Evolutionary conservation across 2,329 filamentous ascomycete species (phyloP).

Genomic region (Aspergillus ibericus): DNA sequence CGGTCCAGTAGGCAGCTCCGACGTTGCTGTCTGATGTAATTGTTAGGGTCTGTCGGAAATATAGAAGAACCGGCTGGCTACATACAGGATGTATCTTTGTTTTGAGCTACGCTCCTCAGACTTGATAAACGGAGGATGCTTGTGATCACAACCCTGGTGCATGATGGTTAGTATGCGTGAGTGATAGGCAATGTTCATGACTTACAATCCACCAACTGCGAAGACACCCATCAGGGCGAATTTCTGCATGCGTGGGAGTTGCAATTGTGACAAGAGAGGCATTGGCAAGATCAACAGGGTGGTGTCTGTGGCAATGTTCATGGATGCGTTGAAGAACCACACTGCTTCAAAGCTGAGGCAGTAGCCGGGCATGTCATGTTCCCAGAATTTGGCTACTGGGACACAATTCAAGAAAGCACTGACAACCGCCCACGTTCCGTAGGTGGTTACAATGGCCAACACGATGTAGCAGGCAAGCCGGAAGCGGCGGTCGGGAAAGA

Average conservation of each 20-base stretch:
- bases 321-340: slow-evolving; percentile 45
- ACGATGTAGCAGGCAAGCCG: slow-evolving; percentile 37
- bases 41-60: not conserved
- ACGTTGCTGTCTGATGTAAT: slow-evolving; percentile 26
- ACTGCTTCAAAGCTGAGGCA: slow-evolving; percentile 43
- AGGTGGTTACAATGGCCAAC: slow-evolving; percentile 31
- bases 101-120: slow-evolving; percentile 24
- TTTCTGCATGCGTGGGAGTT: slow-evolving; percentile 45
- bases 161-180: not conserved
- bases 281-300: slow-evolving; percentile 44
- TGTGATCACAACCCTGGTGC: slow-evolving; percentile 31
- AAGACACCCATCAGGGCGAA: slow-evolving; percentile 44
- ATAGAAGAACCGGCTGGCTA: not conserved
- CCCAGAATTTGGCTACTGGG: slow-evolving; percentile 45
- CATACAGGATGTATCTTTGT: slow-evolving; percentile 31
- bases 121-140: slow-evolving; percentile 33
- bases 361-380: slow-evolving; percentile 31
- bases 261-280: slow-evolving; percentile 41
- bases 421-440: slow-evolving; percentile 36
- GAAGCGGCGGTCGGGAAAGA: slow-evolving; percentile 38
- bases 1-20: slow-evolving; percentile 46
- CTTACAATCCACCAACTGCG: slow-evolving; percentile 42
- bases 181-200: not conserved
- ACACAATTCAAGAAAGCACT: slow-evolving; percentile 45
- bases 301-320: slow-evolving; percentile 47